Evolutionary conservation across 2,329 filamentous ascomycete species (phyloP), one percentile per base, ranked within the genome.

Genomic region (Waltergamsia citrina): DNA sequence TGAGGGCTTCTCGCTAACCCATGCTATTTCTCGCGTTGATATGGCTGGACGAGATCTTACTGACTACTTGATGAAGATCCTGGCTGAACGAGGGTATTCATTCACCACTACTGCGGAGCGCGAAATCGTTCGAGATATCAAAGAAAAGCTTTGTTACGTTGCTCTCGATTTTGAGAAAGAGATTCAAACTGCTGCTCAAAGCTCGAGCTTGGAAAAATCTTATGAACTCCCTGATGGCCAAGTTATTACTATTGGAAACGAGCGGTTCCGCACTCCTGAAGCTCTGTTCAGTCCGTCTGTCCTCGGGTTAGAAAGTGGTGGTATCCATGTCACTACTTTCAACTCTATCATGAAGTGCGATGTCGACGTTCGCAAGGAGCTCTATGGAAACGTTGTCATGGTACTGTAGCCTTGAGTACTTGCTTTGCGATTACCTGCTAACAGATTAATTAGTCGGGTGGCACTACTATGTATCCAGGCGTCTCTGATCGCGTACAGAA

Each of bases 291-390:
- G 95, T 77, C 92, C 92, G 61, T 92, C 84, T 50, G 90, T 96
- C 53, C 75, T 98, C 54, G 92, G 92, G 81, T 88, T 95, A 59
- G 92, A 98, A 73, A 87, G 81, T 67, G 90, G 90, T 61, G 92
- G 92, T 71, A 96, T 98, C 71, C 92, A 96, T 74, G 88, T 94
- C 63, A 96, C 90, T 63, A 96, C 92, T 56, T 96, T 95, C 85
- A 96, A 96, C 84, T 96, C 92, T 58, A 95, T 98, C 82, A 96
- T 96, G 87, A 98, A 98, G 85, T 96, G 92, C 69, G 92, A 98
- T 70, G 88, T 98, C 67, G 92, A 98, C 67, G 92, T 98, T 70
- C 85, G 92, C 75, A 96, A 96, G 82, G 92, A 96, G 69, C 81
- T 98, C 52, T 98, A 98, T 71, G 88, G 88, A 67, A 98, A 98